These are phyloP conservation scores for Aristolochia californica DNA, from an alignment of 164 flowering plant species.

Conservation along the genomic window DNA sequence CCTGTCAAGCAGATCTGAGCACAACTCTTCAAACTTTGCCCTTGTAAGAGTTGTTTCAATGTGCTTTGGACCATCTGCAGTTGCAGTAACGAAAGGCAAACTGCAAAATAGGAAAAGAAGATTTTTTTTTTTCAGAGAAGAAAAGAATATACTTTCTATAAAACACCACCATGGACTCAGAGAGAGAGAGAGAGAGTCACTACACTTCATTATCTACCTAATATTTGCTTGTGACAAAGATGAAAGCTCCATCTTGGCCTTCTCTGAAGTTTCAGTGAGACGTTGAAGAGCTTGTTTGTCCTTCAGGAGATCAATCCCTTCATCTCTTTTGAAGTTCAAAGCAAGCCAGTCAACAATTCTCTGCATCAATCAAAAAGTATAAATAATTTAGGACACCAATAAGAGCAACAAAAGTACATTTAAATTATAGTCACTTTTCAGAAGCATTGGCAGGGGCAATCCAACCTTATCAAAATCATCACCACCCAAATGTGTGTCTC, in stretches of 20 bases:
- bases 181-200: neutral
- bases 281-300: slow-evolving; percentile 62
- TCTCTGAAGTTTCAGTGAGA: slow-evolving; percentile 44
- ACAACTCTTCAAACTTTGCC: slow-evolving; percentile 78
- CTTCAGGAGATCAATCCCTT: slow-evolving; percentile 66
- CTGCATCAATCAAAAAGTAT: slow-evolving; percentile 12
- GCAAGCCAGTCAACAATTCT: slow-evolving; percentile 76
- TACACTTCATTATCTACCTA: slow-evolving; percentile 14
- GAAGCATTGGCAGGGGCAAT: neutral
- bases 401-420: neutral
- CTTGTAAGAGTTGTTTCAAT: slow-evolving; percentile 75
- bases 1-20: slow-evolving; percentile 80
- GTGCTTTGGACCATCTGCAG: slow-evolving; percentile 79
- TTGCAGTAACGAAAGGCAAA: slow-evolving; percentile 78
- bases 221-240: slow-evolving; percentile 40
- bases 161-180: neutral
- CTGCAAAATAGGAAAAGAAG: slow-evolving; percentile 20
- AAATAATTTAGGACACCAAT: neutral
- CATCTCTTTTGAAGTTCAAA: slow-evolving; percentile 53
- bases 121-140: neutral
- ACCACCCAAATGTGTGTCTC: slow-evolving; percentile 81
- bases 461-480: slow-evolving; percentile 87
- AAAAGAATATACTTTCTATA: neutral
- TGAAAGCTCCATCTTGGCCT: slow-evolving; percentile 54
- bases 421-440: neutral